Evolutionary conservation across 345 rosid genomes (phyloP).

Genomic region (Eucalyptus tenuipes): DNA sequence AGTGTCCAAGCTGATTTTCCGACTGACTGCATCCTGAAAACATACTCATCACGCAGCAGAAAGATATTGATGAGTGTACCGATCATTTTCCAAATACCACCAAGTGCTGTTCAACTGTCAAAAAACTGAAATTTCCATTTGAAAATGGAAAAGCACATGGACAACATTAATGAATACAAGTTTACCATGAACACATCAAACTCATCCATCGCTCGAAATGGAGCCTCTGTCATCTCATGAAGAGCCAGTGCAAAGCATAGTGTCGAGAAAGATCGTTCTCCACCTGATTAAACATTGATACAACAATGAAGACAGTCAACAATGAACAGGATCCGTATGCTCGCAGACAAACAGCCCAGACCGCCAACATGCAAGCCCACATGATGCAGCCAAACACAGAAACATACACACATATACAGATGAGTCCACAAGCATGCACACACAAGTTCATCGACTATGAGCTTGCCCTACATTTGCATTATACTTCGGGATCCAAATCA

Average conservation of each 20-base stretch:
- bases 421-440: background rate
- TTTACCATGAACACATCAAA: conserved; percentile 96
- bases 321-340: background rate
- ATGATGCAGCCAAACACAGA: background rate
- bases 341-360: background rate
- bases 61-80: background rate
- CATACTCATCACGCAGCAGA: background rate
- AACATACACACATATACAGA: background rate
- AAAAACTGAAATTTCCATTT: background rate
- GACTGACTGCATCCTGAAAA: conserved; percentile 85
- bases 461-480: background rate
- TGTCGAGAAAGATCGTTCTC: conserved; percentile 96
- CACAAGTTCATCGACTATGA: background rate
- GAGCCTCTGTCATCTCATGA: conserved; percentile 88
- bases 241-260: conserved; percentile 90
- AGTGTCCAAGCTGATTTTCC: conserved; percentile 90
- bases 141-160: background rate
- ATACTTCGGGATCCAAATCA: background rate
- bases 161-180: background rate
- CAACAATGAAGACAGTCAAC: background rate
- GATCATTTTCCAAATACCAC: background rate
- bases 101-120: background rate
- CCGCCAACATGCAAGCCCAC: background rate
- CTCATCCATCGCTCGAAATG: conserved; percentile 98
- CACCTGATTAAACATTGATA: conserved; percentile 37